Conservation (phyloP, 1,139 yeast species). For the Suhomyces anneliseae region DNA sequence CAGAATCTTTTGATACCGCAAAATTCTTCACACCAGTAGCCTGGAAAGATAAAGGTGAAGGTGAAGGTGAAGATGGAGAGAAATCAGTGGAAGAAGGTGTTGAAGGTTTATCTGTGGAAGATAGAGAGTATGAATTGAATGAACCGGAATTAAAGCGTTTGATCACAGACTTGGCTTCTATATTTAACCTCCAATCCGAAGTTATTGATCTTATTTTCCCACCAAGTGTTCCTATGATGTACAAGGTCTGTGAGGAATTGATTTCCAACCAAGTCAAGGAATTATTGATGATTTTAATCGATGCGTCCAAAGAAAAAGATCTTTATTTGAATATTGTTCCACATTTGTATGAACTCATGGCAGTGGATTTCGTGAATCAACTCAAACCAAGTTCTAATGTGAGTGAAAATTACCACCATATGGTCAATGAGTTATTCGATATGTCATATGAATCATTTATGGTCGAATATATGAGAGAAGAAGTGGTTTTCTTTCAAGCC, state of each 20-base stretch:
- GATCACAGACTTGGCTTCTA: slow-evolving; percentile 26
- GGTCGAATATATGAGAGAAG: slow-evolving; percentile 52
- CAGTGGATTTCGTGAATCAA: slow-evolving; percentile 24
- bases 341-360: slow-evolving; percentile 29
- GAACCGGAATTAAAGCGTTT: slow-evolving; percentile 24
- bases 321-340: slow-evolving; percentile 35
- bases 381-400: slow-evolving; percentile 33
- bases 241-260: slow-evolving; percentile 47
- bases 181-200: slow-evolving; percentile 37
- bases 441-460: slow-evolving; percentile 48
- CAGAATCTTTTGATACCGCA: slow-evolving; percentile 25
- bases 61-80: slow-evolving; percentile 4
- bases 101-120: neutral
- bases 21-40: slow-evolving; percentile 18
- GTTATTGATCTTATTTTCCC: slow-evolving; percentile 46
- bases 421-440: slow-evolving; percentile 45
- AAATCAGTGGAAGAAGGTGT: neutral
- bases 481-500: slow-evolving; percentile 32
- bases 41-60: slow-evolving; percentile 1
- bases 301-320: slow-evolving; percentile 27
- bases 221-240: slow-evolving; percentile 46
- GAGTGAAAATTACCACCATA: slow-evolving; percentile 32
- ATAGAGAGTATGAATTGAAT: slow-evolving; percentile 14
- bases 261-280: slow-evolving; percentile 44
- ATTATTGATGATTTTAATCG: slow-evolving; percentile 31